Percentiles rank a stretch among this genome's conserved stretches.
Evolutionary conservation across 2,329 filamentous ascomycete species (phyloP).

Genomic region (Beauveria australis): DNA sequence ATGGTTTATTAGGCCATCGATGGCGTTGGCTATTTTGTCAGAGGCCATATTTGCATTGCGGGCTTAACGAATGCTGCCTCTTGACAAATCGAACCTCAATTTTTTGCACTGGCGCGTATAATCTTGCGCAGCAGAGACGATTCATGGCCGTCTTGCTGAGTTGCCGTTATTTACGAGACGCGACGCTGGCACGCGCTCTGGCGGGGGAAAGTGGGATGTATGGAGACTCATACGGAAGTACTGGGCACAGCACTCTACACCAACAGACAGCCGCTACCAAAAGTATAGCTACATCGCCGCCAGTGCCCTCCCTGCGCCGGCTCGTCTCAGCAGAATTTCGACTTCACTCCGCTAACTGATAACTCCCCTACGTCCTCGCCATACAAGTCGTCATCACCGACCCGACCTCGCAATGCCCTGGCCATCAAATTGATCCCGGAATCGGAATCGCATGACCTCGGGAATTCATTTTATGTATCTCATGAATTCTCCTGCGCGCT

Average conservation of each 20-base stretch:
- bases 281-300: slow-evolving; percentile 21
- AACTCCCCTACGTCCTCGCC: slow-evolving; percentile 18
- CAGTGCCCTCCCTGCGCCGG: slow-evolving; percentile 13
- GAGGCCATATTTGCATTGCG: slow-evolving; percentile 48
- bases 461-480: slow-evolving; percentile 32
- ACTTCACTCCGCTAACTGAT: slow-evolving; percentile 26
- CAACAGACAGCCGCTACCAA: neutral
- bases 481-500: slow-evolving; percentile 34
- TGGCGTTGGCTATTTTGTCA: slow-evolving; percentile 67
- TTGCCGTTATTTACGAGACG: slow-evolving; percentile 19
- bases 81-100: neutral
- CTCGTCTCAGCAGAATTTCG: slow-evolving; percentile 26
- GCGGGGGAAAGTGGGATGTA: slow-evolving; percentile 13
- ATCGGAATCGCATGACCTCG: slow-evolving; percentile 33
- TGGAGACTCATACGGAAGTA: slow-evolving; percentile 3
- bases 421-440: slow-evolving; percentile 35
- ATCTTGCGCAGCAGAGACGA: neutral
- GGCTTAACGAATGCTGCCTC: neutral
- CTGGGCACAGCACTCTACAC: neutral
- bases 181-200: slow-evolving; percentile 17
- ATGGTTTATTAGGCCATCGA: slow-evolving; percentile 69
- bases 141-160: slow-evolving; percentile 6
- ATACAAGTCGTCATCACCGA: slow-evolving; percentile 30
- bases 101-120: neutral
- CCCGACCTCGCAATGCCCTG: slow-evolving; percentile 31